phyloP scores from a whole-genome alignment of 1,284 basidiomycete species.

The Sanguinoderma infundibulare region DNA sequence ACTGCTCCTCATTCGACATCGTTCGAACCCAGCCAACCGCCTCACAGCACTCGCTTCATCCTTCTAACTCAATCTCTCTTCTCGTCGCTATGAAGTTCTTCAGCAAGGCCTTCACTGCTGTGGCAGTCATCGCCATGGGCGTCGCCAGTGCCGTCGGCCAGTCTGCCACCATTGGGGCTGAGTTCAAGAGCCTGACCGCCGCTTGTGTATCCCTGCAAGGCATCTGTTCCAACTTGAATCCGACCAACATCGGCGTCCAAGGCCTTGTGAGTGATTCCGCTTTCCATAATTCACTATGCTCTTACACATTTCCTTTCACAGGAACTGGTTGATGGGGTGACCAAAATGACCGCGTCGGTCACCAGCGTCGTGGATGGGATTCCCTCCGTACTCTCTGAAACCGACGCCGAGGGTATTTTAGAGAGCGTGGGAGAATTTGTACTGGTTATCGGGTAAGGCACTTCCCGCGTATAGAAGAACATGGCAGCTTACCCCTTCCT shows the following conservation, averaged over 20 bases:
- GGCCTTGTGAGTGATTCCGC: not conserved
- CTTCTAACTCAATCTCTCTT: not conserved
- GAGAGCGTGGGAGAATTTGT: not conserved
- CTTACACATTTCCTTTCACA: not conserved
- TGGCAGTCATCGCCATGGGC: not conserved
- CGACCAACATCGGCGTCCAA: not conserved
- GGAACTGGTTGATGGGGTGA: not conserved
- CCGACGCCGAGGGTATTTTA: not conserved
- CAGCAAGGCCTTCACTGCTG: not conserved
- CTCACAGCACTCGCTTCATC: not conserved
- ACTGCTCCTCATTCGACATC: not conserved
- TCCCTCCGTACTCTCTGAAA: not conserved
- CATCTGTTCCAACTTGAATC: not conserved
- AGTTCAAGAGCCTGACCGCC: conserved; percentile 1
- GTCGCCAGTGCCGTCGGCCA: not conserved
- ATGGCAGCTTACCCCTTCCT: not conserved
- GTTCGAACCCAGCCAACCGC: not conserved
- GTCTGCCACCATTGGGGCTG: not conserved
- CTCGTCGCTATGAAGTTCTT: conserved; percentile 6
- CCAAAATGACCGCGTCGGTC: not conserved
- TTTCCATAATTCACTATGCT: not conserved
- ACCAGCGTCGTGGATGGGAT: not conserved
- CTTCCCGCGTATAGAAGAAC: too few relatives aligned
- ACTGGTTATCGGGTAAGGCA: not conserved
- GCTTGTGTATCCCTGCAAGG: not conserved